Base-by-base conservation (phyloP, 371 early-diverging fungal species). In the Rhizopus stolonifer region DNA sequence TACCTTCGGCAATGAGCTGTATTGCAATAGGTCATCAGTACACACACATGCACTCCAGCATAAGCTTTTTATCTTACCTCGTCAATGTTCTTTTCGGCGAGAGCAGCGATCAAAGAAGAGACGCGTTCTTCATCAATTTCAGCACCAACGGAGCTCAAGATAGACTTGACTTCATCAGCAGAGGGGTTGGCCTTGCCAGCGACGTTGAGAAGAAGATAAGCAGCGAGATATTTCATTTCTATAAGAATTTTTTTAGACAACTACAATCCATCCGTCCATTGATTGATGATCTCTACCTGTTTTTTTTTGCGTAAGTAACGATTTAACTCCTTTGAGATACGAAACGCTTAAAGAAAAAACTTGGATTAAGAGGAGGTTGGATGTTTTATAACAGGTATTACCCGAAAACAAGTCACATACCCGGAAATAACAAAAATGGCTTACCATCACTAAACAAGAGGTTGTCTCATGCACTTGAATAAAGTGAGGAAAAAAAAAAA, bases 201-300 rank as follows among this genome's bases (percentile, higher is more conserved):
- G 74, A 89, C 85, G 67, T 81, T 74, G 72, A 93, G 88, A 70
- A 96, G 90, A 69, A 96, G 84, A 89, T 93, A 95, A 69, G 97
- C 95, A 64, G 94, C 96, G 72, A 96, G 81, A 79, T 88, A 87
- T 85, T 94, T 93, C 97, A 95, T 96, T 40, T 32, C 39, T 51
- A 38, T 36, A 11, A 14, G 7, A 13, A 13, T 3, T 42, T 7
- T 7, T 8, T 18, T 19, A 8, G 15, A 4, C 9, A 42, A 24
- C 52, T 56, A 32, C 43, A 7, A 60, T 56, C 36, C 43, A 32
- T 53, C 52, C 36, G n/a, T 36, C 36, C 15, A 17, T 48, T 22
- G 33, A 36, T 46, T 11, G 4, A 36, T 33, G 0, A 31, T 40
- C 5, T 24, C 33, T 57, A 57, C 61, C 53, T 49, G 18, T 43